Evolutionary conservation across 495 filamentous ascomycete genomes (phyloP).

Genomic region (Penicillium riverlandense): DNA sequence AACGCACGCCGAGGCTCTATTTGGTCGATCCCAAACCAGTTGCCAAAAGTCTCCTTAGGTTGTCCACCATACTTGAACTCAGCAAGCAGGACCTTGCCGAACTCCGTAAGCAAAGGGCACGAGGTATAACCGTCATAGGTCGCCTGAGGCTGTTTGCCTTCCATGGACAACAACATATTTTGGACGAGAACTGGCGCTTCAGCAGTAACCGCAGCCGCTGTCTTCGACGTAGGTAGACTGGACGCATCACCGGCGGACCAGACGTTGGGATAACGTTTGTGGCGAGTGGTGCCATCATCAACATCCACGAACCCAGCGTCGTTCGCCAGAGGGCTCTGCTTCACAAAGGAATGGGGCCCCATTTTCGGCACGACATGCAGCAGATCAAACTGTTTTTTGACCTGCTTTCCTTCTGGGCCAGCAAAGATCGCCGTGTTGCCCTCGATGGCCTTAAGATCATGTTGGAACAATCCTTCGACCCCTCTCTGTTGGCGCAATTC

Average conservation of each 20-base stretch:
- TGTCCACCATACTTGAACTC: conserved; percentile 69
- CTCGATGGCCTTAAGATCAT: conserved; percentile 56
- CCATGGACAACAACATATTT: conserved; percentile 45
- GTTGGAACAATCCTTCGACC: conserved; percentile 59
- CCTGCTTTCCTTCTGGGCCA: conserved; percentile 34
- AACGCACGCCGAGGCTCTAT: conserved; percentile 45
- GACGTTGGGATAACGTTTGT: conserved; percentile 56
- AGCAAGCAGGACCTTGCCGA: conserved; percentile 60
- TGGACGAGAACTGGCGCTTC: conserved; percentile 54
- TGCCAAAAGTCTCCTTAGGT: conserved; percentile 61
- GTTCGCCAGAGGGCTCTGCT: conserved; percentile 50
- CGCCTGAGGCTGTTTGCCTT: conserved; percentile 45
- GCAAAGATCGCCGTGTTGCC: conserved; percentile 50
- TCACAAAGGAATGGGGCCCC: conserved; percentile 52
- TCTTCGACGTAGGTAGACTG: conserved; percentile 61
- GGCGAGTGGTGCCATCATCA: conserved; percentile 50
- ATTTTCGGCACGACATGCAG: conserved; percentile 58
- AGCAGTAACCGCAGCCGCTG: conserved; percentile 57
- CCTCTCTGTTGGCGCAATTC: conserved; percentile 53
- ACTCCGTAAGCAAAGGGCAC: conserved; percentile 59
- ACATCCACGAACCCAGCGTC: conserved; percentile 59
- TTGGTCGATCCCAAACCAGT: conserved; percentile 52
- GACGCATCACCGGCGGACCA: conserved; percentile 66
- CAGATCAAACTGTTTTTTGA: conserved; percentile 50
- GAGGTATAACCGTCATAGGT: conserved; percentile 63